Evolutionary conservation across 495 filamentous ascomycete species (phyloP).

Genomic region (Haplographium delicatum): DNA sequence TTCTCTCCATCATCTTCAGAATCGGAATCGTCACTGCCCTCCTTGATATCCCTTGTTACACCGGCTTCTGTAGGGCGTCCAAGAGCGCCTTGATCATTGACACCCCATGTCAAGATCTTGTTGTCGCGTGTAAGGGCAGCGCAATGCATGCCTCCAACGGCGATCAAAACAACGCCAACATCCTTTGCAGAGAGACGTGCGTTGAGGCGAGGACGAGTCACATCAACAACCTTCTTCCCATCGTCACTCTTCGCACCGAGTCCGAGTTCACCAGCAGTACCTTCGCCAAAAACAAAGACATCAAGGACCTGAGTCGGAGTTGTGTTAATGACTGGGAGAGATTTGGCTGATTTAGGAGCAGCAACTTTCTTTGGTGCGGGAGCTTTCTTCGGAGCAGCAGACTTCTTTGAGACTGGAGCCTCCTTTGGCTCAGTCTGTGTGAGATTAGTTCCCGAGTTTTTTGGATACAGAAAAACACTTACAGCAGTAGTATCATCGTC

Average conservation of each 20-base stretch:
- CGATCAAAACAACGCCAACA: constrained; percentile 58
- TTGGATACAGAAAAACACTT: neutral
- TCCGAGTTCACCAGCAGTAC: constrained; percentile 49
- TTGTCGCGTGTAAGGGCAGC: constrained; percentile 61
- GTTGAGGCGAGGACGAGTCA: constrained; percentile 51
- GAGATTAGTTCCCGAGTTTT: neutral
- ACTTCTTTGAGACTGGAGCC: constrained; percentile 7
- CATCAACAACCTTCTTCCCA: constrained; percentile 43
- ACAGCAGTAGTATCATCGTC: neutral
- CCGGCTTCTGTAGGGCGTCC: constrained; percentile 52
- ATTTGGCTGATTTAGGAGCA: constrained; percentile 18
- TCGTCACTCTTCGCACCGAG: constrained; percentile 26
- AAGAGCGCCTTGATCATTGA: constrained; percentile 63
- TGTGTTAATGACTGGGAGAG: constrained; percentile 31
- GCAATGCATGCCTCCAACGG: constrained; percentile 63
- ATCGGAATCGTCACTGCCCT: constrained; percentile 35
- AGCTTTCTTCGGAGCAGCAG: neutral
- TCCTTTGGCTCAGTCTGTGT: neutral
- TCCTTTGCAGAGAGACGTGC: constrained; percentile 41
- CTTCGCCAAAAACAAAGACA: constrained; percentile 52
- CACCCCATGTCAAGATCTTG: constrained; percentile 65
- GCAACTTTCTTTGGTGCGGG: constrained; percentile 6
- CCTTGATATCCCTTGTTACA: constrained; percentile 45
- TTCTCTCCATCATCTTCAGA: constrained; percentile 41
- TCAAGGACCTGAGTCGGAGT: constrained; percentile 33